Base-by-base conservation (phyloP, 139 green algal species). In the Eudorina sp. region DNA sequence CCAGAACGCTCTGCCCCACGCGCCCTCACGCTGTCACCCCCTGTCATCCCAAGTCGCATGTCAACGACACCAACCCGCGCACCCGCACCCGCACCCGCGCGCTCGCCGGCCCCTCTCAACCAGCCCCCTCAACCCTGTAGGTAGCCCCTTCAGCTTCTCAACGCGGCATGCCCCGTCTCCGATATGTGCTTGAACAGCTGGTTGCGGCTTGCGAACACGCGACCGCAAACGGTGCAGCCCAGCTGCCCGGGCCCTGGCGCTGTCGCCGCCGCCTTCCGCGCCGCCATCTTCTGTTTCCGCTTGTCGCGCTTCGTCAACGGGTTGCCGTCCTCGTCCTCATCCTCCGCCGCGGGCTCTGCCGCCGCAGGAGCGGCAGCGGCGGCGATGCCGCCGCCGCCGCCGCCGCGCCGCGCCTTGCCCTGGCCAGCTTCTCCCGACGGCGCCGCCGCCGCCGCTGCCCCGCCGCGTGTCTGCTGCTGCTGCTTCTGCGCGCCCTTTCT, bases 151-250 rank as follows among this genome's bases (percentile, higher is more conserved):
- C 40, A 88, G 4, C 83, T 48, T 69, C 91, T 95, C 0, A 92
- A 85, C 18, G 84, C 87, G 11, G 94, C 93, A 58, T 97, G 95
- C 25, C 94, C 94, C 16, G 90, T 95, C 21, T 76, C 53, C 16
- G 79, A 29, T 16, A 96, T 94, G 81, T 97, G 95, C 55, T 95
- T 93, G 86, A 97, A 97, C 64, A 97, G 89, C 88, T 96, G 84
- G 38, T 87, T 94, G 18, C 95, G 92, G n/a, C 89, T 92, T 1
- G 64, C 62, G 86, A 97, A 97, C 34, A 58, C 72, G 23, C 51
- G 43, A 2, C 92, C 80, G 78, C 95, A 97, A 36, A 96, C 72
- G 9, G 62, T 72, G 84, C 95, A 97, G 27, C 21, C 2, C 69
- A 91, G 70, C 48, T 84, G 80, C 9, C 78, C 87, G 0, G 74